Evolutionary conservation across 2,329 filamentous ascomycete species (phyloP), one percentile per base, ranked within the genome.

Genomic region (Aspergillus bombycis): DNA sequence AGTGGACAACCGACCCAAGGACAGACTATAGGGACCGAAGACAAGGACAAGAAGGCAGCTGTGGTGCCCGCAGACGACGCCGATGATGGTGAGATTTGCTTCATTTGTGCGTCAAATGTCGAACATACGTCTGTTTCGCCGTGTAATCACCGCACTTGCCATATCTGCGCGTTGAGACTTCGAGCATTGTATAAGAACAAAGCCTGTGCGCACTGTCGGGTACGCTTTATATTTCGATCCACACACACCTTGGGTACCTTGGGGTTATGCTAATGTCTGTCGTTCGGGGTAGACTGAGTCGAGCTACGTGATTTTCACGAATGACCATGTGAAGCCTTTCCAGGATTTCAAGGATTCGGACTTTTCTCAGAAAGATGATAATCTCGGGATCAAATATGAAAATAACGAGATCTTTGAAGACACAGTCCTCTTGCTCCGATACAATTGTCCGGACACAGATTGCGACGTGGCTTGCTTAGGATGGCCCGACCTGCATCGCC

Each of bases 121-220:
- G 88, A 91, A 56, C 93, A 98, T 81, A 89, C 92, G 71, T 91
- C 94, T 11, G 88, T 99, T 68, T 89, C 94, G 36, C 94, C 95
- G 23, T 99, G 95, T 80, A 98, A 97, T 78, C 95, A 99, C 80
- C 87, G 92, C 62, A 97, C 94, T 56, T 99, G 95, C 76, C 95
- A 99, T 80, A 97, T 98, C 68, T 99, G 95, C 78, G 90, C 93
- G 11, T 81, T 99, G 70, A 88, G 95, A 64, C 88, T 98, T 87
- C 88, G 95, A 71, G 95, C 94, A 1, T 82, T 99, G 52, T 99
- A 98, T 81, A 98, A 97, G 83, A 96, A 89, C 64, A 96, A 96
- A 78, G 91, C 94, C 68, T 99, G 95, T 79, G 91, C 94, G n/a
- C 94, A 98, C 78, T 99, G 95, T 77, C 86, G 95, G 74, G 92